phyloP scores from a whole-genome alignment of 2,329 filamentous ascomycete genomes.

The Trichoderma koningii region DNA sequence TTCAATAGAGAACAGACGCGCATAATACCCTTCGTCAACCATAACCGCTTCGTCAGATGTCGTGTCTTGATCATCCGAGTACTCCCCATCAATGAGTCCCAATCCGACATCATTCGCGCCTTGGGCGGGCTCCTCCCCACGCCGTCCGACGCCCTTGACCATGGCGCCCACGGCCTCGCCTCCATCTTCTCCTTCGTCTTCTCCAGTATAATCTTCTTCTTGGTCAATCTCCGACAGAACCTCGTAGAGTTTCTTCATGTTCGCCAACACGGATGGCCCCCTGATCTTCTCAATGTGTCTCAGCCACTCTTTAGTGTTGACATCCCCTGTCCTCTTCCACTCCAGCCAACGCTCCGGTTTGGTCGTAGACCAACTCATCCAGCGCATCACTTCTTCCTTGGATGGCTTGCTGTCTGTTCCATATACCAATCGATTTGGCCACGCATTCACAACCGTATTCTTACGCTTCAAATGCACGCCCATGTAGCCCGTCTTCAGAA shows the following conservation, averaged over 20 bases:
- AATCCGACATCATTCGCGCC: not conserved
- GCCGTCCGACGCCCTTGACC: not conserved
- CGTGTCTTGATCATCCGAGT: no score
- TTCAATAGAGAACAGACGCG: no score
- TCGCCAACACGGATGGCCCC: not conserved
- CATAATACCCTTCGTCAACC: no score
- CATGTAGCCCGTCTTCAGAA: slow-evolving; percentile 29
- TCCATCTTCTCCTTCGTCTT: not conserved
- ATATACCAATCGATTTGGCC: slow-evolving; percentile 33
- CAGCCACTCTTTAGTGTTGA: not conserved
- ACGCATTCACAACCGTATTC: slow-evolving; percentile 32
- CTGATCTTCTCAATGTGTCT: not conserved
- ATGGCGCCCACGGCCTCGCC: not conserved
- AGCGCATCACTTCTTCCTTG: slow-evolving; percentile 31
- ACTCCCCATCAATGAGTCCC: not conserved
- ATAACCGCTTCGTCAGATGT: no score
- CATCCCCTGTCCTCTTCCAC: slow-evolving; percentile 33
- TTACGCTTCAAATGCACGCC: slow-evolving; percentile 30
- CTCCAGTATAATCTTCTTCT: not conserved
- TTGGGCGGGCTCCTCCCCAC: not conserved
- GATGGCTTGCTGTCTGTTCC: slow-evolving; percentile 23
- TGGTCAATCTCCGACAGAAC: no score
- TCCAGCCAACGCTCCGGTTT: slow-evolving; percentile 35
- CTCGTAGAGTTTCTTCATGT: not conserved
- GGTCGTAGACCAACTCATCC: slow-evolving; percentile 32